phyloP scores from a whole-genome alignment of 306 rosid genomes.

The Cajanus cajan region DNA sequence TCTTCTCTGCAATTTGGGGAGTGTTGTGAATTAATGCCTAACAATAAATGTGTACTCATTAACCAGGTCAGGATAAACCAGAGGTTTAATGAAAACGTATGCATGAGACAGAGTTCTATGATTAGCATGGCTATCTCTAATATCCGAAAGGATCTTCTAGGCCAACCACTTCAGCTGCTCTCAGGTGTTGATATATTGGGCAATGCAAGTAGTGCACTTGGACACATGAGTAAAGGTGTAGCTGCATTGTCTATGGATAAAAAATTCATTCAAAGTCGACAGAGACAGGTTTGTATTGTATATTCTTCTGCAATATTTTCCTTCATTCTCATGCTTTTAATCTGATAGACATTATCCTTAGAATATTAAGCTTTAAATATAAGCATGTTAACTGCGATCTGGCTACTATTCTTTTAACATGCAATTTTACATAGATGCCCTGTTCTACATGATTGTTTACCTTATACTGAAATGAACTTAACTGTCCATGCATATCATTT shows the following conservation, averaged over 20 bases:
- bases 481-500: neutral
- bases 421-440: neutral
- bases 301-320: conserved; percentile 1
- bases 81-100: conserved; percentile 74
- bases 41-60: conserved; percentile 21
- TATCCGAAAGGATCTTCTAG: conserved; percentile 85
- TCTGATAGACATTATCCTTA: neutral
- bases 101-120: conserved; percentile 97
- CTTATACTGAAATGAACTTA: neutral
- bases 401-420: neutral
- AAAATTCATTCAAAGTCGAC: conserved; percentile 97
- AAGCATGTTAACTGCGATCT: neutral
- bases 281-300: conserved; percentile 71
- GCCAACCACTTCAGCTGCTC: conserved; percentile 96
- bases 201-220: conserved; percentile 99
- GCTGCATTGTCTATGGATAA: conserved; percentile 98
- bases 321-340: conserved; percentile 1
- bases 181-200: conserved; percentile 98
- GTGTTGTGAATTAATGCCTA: conserved; percentile 4
- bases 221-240: conserved; percentile 99
- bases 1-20: conserved; percentile 27
- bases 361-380: neutral
- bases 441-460: neutral
- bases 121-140: conserved; percentile 85
- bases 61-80: conserved; percentile 86